phyloP scores from a whole-genome alignment of 305 asterid genomes.

The Rubia tinctorum region DNA sequence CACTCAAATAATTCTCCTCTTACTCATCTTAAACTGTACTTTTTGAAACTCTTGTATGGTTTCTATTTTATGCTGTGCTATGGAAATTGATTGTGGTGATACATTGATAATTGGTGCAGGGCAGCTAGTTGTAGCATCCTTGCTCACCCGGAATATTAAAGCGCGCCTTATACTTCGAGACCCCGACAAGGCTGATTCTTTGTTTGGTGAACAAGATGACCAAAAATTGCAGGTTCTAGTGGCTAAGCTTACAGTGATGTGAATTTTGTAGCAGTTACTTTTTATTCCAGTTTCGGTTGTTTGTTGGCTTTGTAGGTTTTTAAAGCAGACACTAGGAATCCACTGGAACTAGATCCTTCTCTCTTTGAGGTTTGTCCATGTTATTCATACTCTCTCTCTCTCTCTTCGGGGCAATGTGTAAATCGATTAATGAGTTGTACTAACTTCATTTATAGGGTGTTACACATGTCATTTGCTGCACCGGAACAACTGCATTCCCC shows the following conservation, averaged over 20 bases:
- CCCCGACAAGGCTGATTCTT: conserved; percentile 66
- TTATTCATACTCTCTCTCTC: too few species aligned
- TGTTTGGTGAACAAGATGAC: conserved; percentile 81
- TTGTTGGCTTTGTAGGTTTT: conserved; percentile 56
- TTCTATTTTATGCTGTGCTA: not conserved
- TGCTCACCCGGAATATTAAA: conserved; percentile 65
- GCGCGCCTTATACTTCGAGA: conserved; percentile 70
- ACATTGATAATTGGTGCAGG: conserved; percentile 37
- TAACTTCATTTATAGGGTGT: conserved; percentile 50
- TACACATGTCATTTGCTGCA: conserved; percentile 93
- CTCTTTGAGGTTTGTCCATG: conserved; percentile 71
- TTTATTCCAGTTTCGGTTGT: not conserved
- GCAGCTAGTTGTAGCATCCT: conserved; percentile 88
- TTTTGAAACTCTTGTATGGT: not conserved
- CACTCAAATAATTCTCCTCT: not conserved
- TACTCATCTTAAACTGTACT: not conserved
- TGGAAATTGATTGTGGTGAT: not conserved
- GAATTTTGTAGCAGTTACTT: not conserved
- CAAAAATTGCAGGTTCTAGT: conserved; percentile 62
- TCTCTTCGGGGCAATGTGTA: conserved; percentile 15
- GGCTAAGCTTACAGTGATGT: not conserved
- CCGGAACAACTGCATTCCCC: conserved; percentile 97
- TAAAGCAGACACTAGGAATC: conserved; percentile 81
- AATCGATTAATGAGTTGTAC: conserved; percentile 3
- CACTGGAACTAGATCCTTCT: conserved; percentile 65